Evolutionary conservation across 495 filamentous ascomycete species (phyloP), one percentile per base, ranked within the genome.

Genomic region (Lepidopterella palustris): DNA sequence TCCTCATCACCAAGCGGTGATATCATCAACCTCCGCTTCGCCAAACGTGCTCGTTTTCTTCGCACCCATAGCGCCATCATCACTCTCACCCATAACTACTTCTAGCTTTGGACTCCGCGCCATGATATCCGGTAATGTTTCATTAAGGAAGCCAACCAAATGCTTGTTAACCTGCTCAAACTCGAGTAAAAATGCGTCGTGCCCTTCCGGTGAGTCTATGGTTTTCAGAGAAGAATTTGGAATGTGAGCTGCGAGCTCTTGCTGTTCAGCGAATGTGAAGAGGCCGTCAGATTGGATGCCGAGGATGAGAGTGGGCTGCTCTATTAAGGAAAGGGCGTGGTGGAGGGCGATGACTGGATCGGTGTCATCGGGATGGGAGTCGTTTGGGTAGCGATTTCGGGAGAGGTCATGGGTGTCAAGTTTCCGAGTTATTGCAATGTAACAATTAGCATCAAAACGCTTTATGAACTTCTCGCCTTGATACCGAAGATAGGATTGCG

Each of bases 361-460:
- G 25, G 54, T 35, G 18, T 55, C 53, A 4, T 57, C 47, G 15
- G 64, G 58, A 20, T 57, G 39, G 27, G 39, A 10, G n/a, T 54
- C 59, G 26, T 53, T 35, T 3, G 72, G 67, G 39, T 64, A 71
- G 20, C 90, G 84, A 62, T 84, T 79, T 23, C 90, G 81, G 21
- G 89, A 91, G 26, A 98, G 82, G 69, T 98, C 93, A 70, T 98
- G 93, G 2, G 93, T 98, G 68, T 98, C 93, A n/a, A 98, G 84
- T 73, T 98, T 98, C 59, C 93, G 88, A 5, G 93, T 97, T 71
- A 97, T 96, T 60, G 93, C 91, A 58, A 98, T 97, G 75, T 98
- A 98, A 76, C 93, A 97, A 70, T 98, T 98, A 62, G 89, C 87
- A 73, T 98, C 93, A 70, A 97, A 98, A 5, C 93, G 86, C 68